Percentiles rank a stretch among this genome's conserved stretches.
phyloP scores from a whole-genome alignment of 2,329 filamentous ascomycete genomes.

The Nemania sp. region DNA sequence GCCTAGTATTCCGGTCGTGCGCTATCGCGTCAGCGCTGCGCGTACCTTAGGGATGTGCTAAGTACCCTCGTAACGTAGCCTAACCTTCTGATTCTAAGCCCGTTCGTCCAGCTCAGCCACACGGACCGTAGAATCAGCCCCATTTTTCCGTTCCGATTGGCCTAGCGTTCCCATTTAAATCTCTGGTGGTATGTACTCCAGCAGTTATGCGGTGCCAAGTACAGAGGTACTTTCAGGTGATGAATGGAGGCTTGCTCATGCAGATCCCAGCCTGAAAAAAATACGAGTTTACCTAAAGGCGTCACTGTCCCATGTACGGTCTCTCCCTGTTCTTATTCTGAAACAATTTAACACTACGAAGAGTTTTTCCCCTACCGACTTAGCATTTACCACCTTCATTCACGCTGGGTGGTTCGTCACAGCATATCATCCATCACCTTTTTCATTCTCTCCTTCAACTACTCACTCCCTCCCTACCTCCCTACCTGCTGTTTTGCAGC shows the following conservation, averaged over 20 bases:
- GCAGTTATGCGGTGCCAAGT: neutral
- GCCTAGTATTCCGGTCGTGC: neutral
- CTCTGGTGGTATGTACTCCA: neutral
- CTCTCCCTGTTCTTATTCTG: constrained; percentile 41
- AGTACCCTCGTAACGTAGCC: neutral
- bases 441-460: constrained; percentile 35
- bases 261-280: constrained; percentile 44
- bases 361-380: constrained; percentile 41
- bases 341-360: constrained; percentile 45
- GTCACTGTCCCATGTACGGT: constrained; percentile 42
- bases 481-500: constrained; percentile 27
- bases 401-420: constrained; percentile 46
- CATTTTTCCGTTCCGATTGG: constrained; percentile 23
- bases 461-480: too few species aligned
- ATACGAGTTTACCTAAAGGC: constrained; percentile 46
- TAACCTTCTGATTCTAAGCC: constrained; percentile 7
- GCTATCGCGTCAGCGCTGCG: constrained; percentile 8
- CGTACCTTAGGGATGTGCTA: too few species aligned
- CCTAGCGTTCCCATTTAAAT: neutral
- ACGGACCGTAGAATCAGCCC: constrained; percentile 16
- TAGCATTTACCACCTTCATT: constrained; percentile 25
- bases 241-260: constrained; percentile 34
- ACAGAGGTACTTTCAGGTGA: constrained; percentile 30
- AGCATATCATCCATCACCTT: constrained; percentile 31
- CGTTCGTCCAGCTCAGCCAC: constrained; percentile 34